Conservation (phyloP, 257 asterid genomes). For the Jacaranda mimosifolia region DNA sequence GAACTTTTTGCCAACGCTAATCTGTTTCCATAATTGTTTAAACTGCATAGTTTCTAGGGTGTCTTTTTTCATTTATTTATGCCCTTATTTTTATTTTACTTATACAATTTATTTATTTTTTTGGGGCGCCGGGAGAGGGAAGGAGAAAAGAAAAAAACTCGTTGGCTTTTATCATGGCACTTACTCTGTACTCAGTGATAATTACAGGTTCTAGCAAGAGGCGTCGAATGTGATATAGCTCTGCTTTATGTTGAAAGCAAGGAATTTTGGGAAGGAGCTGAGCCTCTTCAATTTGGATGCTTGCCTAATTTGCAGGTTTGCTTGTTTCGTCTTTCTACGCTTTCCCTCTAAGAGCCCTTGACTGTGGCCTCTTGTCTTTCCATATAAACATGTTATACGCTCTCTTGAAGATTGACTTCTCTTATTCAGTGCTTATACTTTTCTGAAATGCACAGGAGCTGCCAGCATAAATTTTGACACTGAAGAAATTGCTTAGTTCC, state of each 20-base stretch:
- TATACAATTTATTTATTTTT: background rate
- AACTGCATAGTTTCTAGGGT: background rate
- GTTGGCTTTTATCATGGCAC: conserved; percentile 17
- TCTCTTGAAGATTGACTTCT: conserved; percentile 19
- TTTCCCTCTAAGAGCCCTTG: conserved; percentile 14
- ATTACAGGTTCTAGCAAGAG: conserved; percentile 87
- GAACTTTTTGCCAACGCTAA: conserved; percentile 6
- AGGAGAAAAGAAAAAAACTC: background rate
- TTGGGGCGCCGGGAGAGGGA: background rate
- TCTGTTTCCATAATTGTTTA: conserved; percentile 9
- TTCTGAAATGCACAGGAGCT: background rate
- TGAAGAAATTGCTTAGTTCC: conserved; percentile 1
- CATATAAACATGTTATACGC: background rate
- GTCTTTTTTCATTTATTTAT: background rate
- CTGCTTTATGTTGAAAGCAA: conserved; percentile 81
- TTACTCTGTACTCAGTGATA: conserved; percentile 34
- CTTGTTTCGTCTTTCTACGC: conserved; percentile 31
- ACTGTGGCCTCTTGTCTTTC: background rate
- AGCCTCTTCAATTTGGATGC: conserved; percentile 76
- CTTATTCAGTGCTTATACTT: background rate
- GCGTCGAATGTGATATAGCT: conserved; percentile 91
- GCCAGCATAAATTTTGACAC: conserved; percentile 1
- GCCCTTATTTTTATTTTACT: background rate
- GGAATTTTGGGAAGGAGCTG: conserved; percentile 87
- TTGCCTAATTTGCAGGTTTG: conserved; percentile 85